Evolutionary conservation across 2,329 filamentous ascomycete species (phyloP), one percentile per base, ranked within the genome.

Genomic region (Aureobasidium sp.): DNA sequence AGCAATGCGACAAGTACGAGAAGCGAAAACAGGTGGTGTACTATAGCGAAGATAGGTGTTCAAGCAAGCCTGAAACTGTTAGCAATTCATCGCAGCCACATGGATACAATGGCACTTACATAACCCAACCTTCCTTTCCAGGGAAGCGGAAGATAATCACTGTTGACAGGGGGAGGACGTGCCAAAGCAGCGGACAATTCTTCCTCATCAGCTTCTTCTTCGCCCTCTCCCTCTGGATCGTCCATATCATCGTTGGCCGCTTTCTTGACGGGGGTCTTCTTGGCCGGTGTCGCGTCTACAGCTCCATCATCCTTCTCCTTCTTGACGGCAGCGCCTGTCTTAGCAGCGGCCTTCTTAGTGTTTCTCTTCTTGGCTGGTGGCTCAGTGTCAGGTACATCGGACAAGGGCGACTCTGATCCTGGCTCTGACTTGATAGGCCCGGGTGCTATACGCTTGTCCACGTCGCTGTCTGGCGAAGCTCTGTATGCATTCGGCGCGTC

Each of bases 121-220:
- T 96, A 97, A 62, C 92, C 92, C 64, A 97, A 72, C 32, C 92
- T 83, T 0, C 93, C 93, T 75, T 87, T 91, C 92, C 92, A 97
- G 0, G 92, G 93, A 27, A 97, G 74, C 29, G 93, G 93, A 25
- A 97, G 79, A 68, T 87, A 90, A 65, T 84, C 83, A 70, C 91
- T 96, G 69, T 97, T 89, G 16, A 96, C 85, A 0, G 91, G 84
- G 7, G 91, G 90, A 13, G 87, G 82, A 61, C 90, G 79, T 9
- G 81, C 79, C 29, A 82, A 68, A 25, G 84, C 84, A 67, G 81
- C 79, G 65, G 82, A 79, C 54, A 86, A 74, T 67, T 86, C 83
- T 67, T 82, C 80, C 44, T 81, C 78, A 29, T 83, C 80, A 10
- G 78, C 76, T 27, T 81, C 75, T 57, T 81, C 80, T 8, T 76